Evolutionary conservation across 192 early-diverging fungal species (phyloP).

Genomic region (Podila clonocystis): DNA sequence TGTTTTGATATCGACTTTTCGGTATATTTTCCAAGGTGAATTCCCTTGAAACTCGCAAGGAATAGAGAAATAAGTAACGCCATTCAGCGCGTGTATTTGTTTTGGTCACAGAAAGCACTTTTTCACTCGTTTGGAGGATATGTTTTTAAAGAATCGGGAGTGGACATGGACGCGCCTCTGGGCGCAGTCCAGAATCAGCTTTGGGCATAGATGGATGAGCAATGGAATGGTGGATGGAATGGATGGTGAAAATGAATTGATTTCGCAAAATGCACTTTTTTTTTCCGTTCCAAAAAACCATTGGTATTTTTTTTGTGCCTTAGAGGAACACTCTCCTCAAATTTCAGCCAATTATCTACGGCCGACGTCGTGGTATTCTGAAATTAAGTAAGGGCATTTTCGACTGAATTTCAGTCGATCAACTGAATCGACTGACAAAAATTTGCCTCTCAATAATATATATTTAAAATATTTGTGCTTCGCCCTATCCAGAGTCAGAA

Average conservation of each 20-base stretch:
- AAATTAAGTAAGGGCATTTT: constrained; percentile 6
- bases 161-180: neutral
- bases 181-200: constrained; percentile 2
- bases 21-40: no score
- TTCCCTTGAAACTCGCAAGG: no score
- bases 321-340: neutral
- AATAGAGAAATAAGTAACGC: no score
- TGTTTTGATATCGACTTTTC: no score
- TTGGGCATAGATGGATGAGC: neutral
- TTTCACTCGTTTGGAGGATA: neutral
- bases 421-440: no score
- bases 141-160: constrained; percentile 3
- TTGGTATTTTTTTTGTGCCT: neutral
- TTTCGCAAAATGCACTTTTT: neutral
- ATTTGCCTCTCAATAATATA: no score
- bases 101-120: neutral
- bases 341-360: neutral
- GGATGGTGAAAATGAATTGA: constrained; percentile 4
- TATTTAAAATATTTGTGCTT: no score
- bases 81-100: no score
- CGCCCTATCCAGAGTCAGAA: no score
- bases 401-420: neutral
- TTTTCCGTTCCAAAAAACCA: neutral
- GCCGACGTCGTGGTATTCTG: constrained; percentile 4
- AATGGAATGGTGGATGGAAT: neutral